Conservation (phyloP, 345 rosid species). For the Gynandropsis gynandra region DNA sequence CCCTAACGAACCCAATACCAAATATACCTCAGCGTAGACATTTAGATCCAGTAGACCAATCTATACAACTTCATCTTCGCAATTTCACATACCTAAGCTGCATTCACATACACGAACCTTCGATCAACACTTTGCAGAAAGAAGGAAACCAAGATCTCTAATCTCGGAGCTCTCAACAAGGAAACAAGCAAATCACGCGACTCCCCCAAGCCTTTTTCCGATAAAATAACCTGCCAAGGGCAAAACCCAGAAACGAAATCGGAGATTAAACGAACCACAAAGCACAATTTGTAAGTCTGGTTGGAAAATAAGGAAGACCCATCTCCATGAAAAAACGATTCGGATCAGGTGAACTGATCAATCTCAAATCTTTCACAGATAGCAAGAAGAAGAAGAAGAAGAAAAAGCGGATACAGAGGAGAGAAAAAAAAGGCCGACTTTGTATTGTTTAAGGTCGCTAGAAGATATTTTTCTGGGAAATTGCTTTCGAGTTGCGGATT, state of each 20-base stretch:
- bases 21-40: background rate
- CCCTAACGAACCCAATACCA: constrained; percentile 25
- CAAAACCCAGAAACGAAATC: constrained; percentile 1
- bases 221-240: constrained; percentile 14
- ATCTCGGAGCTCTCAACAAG: constrained; percentile 15
- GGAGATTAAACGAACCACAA: constrained; percentile 10
- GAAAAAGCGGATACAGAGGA: background rate
- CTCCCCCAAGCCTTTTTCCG: background rate
- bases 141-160: constrained; percentile 21
- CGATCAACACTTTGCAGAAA: too few species aligned
- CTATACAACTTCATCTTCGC: constrained; percentile 10
- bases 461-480: constrained; percentile 17
- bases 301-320: constrained; percentile 17
- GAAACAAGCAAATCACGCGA: background rate
- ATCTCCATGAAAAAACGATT: constrained; percentile 16
- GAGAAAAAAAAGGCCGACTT: constrained; percentile 17
- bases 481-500: constrained; percentile 13
- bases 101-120: constrained; percentile 16
- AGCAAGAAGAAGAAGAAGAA: constrained; percentile 14
- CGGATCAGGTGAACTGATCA: constrained; percentile 19
- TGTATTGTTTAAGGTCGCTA: background rate
- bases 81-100: constrained; percentile 9
- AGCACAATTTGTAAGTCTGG: constrained; percentile 21
- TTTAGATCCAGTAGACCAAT: constrained; percentile 23
- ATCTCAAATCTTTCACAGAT: constrained; percentile 6